Conservation (phyloP, 148 eudicot species). For the Camellia granthamiana region DNA sequence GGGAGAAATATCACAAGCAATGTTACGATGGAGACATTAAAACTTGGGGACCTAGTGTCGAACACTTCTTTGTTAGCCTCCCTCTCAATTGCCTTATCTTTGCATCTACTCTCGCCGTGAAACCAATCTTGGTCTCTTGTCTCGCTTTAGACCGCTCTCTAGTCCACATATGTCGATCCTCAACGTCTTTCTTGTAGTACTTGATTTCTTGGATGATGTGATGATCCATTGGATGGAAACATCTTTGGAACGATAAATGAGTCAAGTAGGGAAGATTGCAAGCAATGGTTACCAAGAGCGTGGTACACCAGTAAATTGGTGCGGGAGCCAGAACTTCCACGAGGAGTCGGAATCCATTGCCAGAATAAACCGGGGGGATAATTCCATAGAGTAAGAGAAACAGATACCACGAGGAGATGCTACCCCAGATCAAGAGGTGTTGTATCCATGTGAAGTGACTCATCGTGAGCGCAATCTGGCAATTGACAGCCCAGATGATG, state of each 20-base stretch:
- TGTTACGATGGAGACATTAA: constrained; percentile 10
- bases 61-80: constrained; percentile 56
- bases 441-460: constrained; percentile 96
- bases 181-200: constrained; percentile 67
- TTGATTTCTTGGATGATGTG: constrained; percentile 89
- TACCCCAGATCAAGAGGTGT: constrained; percentile 77
- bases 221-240: constrained; percentile 74
- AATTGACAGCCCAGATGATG: constrained; percentile 78
- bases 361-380: constrained; percentile 32
- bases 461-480: constrained; percentile 85
- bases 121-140: constrained; percentile 66
- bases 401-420: constrained; percentile 68
- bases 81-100: constrained; percentile 68
- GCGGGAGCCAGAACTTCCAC: constrained; percentile 74
- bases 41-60: constrained; percentile 18
- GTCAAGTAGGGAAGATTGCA: constrained; percentile 67
- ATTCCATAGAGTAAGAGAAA: constrained; percentile 63
- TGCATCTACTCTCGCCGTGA: constrained; percentile 71
- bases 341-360: constrained; percentile 47
- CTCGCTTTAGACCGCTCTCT: constrained; percentile 65
- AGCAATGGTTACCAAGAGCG: constrained; percentile 54
- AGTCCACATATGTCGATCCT: constrained; percentile 67
- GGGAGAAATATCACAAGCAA: neutral
- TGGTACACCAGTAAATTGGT: constrained; percentile 70
- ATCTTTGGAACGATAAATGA: constrained; percentile 63